These are phyloP conservation scores for Jamesozyma spencerorum DNA, from an alignment of 805 yeast genomes.

Conservation along the genomic window DNA sequence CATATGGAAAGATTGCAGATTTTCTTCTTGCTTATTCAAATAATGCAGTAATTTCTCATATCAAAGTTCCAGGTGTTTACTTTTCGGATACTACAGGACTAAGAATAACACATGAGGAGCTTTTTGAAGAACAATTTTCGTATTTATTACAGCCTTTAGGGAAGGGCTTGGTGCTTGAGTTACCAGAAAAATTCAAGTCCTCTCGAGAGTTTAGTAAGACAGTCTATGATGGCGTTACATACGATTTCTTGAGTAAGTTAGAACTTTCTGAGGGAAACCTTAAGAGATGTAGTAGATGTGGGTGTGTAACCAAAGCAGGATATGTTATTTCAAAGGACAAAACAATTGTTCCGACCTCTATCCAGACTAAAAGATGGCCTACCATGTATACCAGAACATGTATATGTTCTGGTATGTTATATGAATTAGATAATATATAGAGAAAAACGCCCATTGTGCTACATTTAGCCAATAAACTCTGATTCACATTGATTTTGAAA, in stretches of 20 bases:
- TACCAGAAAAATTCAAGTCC: slow-evolving; percentile 22
- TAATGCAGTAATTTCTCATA: slow-evolving; percentile 23
- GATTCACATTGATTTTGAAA: slow-evolving; percentile 15
- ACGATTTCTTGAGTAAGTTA: slow-evolving; percentile 18
- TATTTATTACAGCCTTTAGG: slow-evolving; percentile 31
- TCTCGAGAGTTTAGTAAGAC: slow-evolving; percentile 32
- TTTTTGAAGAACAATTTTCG: slow-evolving; percentile 25
- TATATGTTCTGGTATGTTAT: slow-evolving; percentile 30
- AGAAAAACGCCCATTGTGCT: no score
- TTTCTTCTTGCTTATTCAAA: slow-evolving; percentile 23
- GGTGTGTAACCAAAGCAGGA: slow-evolving; percentile 35
- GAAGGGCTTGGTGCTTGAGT: slow-evolving; percentile 40
- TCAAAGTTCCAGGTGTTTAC: slow-evolving; percentile 24
- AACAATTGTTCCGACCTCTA: slow-evolving; percentile 28
- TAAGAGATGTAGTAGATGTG: slow-evolving; percentile 48
- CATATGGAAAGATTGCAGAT: slow-evolving; percentile 24
- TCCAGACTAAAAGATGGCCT: slow-evolving; percentile 31
- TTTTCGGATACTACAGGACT: slow-evolving; percentile 27
- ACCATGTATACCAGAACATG: slow-evolving; percentile 29
- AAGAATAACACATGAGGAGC: slow-evolving; percentile 24
- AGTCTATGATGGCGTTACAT: slow-evolving; percentile 27
- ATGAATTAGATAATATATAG: slow-evolving; percentile 12
- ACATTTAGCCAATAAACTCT: neutral
- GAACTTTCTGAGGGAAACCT: slow-evolving; percentile 21
- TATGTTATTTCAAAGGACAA: slow-evolving; percentile 26